These are phyloP conservation scores for Annulohypoxylon truncatum DNA, from an alignment of 2,329 filamentous ascomycete species.

Conservation along the genomic window DNA sequence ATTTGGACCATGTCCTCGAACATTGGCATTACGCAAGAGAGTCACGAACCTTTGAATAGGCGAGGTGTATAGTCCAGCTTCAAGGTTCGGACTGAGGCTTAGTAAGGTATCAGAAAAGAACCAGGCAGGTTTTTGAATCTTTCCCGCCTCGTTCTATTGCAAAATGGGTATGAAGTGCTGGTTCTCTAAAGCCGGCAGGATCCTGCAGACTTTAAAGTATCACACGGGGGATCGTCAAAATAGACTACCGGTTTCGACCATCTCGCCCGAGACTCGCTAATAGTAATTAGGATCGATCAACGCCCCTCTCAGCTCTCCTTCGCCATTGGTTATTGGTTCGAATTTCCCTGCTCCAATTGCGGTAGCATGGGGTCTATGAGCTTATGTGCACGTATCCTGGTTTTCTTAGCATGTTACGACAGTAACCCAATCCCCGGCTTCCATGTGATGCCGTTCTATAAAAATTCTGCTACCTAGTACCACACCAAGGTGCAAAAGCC, in stretches of 20 bases:
- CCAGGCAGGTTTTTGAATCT: neutral
- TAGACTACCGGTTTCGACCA: constrained; percentile 1
- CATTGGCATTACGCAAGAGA: neutral
- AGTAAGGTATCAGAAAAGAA: constrained; percentile 12
- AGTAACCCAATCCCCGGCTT: constrained; percentile 13
- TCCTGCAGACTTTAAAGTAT: constrained; percentile 17
- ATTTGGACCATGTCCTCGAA: neutral
- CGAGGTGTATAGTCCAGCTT: neutral
- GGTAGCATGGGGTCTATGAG: constrained; percentile 4
- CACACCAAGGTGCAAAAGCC: constrained; percentile 10
- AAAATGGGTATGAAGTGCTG: neutral
- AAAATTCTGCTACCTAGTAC: constrained; percentile 30
- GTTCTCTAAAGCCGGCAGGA: neutral
- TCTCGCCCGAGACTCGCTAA: neutral
- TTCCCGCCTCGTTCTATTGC: neutral
- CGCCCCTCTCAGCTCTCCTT: neutral
- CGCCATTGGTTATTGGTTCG: constrained; percentile 11
- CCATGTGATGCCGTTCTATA: constrained; percentile 12
- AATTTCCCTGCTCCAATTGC: constrained; percentile 8
- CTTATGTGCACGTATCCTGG: constrained; percentile 17
- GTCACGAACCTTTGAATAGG: neutral
- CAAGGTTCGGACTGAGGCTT: constrained; percentile 18
- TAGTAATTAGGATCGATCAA: constrained; percentile 22
- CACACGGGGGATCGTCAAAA: constrained; percentile 8
- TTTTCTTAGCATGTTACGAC: constrained; percentile 1